Conservation (phyloP, 2,329 filamentous ascomycete species). For the Aspergillus pseudotamarii region DNA sequence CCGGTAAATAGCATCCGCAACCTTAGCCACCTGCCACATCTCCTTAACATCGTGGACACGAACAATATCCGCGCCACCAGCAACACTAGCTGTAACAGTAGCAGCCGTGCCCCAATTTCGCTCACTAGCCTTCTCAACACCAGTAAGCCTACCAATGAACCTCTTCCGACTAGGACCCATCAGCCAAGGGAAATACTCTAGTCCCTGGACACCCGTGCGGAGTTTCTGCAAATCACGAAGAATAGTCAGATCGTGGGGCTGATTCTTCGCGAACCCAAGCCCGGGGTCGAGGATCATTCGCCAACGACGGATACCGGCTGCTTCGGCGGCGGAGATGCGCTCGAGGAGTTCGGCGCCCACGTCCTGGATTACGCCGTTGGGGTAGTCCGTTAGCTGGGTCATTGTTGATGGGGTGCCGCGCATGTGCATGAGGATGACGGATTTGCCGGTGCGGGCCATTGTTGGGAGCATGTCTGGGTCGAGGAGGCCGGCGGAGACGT, state of each 20-base stretch:
- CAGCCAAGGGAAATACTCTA: slow-evolving; percentile 77
- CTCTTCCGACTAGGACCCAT: slow-evolving; percentile 86
- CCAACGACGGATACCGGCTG: slow-evolving; percentile 85
- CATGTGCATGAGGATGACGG: slow-evolving; percentile 90
- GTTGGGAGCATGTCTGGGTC: slow-evolving; percentile 82
- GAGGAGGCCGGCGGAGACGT: slow-evolving; percentile 80
- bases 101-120: slow-evolving; percentile 85
- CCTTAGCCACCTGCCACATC: slow-evolving; percentile 81
- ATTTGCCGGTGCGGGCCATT: slow-evolving; percentile 74
- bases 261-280: slow-evolving; percentile 88
- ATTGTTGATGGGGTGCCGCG: slow-evolving; percentile 84
- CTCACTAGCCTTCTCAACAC: slow-evolving; percentile 69
- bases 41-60: slow-evolving; percentile 87
- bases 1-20: slow-evolving; percentile 92
- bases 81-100: slow-evolving; percentile 80
- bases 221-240: slow-evolving; percentile 69
- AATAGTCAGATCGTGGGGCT: slow-evolving; percentile 78
- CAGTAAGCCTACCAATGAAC: slow-evolving; percentile 83
- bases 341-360: slow-evolving; percentile 69
- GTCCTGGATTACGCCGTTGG: slow-evolving; percentile 65
- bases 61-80: slow-evolving; percentile 87
- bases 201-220: slow-evolving; percentile 40
- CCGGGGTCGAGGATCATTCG: slow-evolving; percentile 93
- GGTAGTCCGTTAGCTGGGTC: slow-evolving; percentile 70
- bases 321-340: slow-evolving; percentile 74